Base-by-base conservation (phyloP, 2,329 filamentous ascomycete genomes). In the Trichophyton rubrum region DNA sequence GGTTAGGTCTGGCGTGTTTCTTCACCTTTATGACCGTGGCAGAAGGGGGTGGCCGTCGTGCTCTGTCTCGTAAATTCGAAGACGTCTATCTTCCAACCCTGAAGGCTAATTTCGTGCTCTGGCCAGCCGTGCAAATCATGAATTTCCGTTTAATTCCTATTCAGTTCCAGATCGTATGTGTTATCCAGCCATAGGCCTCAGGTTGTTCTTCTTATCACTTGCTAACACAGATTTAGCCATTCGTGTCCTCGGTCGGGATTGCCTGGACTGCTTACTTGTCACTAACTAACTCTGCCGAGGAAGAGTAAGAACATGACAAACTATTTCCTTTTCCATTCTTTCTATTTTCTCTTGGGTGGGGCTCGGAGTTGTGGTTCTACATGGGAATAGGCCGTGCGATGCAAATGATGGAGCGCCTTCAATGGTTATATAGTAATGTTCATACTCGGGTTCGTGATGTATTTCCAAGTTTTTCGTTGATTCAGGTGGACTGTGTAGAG, bases 21-120 rank as follows among this genome's bases (percentile, higher is more conserved):
- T 99, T 97, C 73, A 90, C 89, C 0, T 92, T 87, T 75, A 97
- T 99, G 92, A 97, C 93, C 0, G 75, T 97, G 15, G 89, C 92
- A 11, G 93, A 99, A 75, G 93, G 93, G 27, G 93, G 93, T 61
- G 90, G 90, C 35, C 84, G 83, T 68, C 82, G 88, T 62, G 91
- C 89, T 6, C 81, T 99, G 57, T 77, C 80, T 63, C 82, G 86
- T 71, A 99, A 99, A 79, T 85, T 99, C 68, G 83, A 88, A 69
- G 92, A 96, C 71, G 91, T 97, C 75, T 99, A 96, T 72, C 74
- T 96, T 61, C 90, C 92, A 13, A 92, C 93, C 7, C 79, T 99
- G 66, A 96, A 96, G 79, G 91, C 92, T 67, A 99, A 99, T 76
- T 99, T 87, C 69, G 79, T 95, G 67, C 82, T 99, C 24, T 99